Base-by-base conservation (phyloP, 2,329 filamentous ascomycete genomes). In the Rhynchosporium graminicola region DNA sequence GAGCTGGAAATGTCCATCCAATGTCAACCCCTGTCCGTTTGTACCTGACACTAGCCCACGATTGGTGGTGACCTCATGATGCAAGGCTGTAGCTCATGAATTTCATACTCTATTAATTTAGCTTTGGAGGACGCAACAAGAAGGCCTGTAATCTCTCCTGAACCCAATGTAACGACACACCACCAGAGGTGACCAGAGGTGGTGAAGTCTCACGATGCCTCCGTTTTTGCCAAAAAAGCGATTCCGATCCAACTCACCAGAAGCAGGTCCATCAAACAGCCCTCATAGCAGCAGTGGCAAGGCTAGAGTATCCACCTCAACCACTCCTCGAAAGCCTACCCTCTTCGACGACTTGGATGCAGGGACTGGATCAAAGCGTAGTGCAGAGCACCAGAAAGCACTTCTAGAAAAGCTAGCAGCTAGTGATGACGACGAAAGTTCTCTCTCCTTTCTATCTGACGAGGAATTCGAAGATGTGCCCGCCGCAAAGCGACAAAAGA, bases 201-300 rank as follows among this genome's bases (percentile, higher is more conserved):
- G 45, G 50, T 59, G 54, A 63, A 50, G 48, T 26, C 47, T 55
- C 59, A 66, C 54, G 31, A 92, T 92, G 88, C 87, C 89, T 71
- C 88, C 89, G 29, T 78, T 83, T 67, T 80, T 90, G 15, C 81
- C 87, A 55, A 85, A 87, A 69, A 92, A 92, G 77, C 83, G 87
- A 64, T 70, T 85, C 68, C 83, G 81, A 64, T 83, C 84, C 1
- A 77, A 81, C 0, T 75, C 77, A 1, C 74, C 77, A 38, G 67
- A 71, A 51, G 64, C 65, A 20, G 67, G 69, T 10, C 64, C 69
- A 3, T 68, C 68, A n/a, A 63, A 70, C n/a, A 43, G 63, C 47
- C 26, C 64, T 31, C 31, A 65, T 43, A 72, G 68, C 40, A 66
- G 61, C 58, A 75, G 73, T 65, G 55, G 60, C 54, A 68, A 68